phyloP scores from a whole-genome alignment of 108 stramenopile species.

The Skeletonema potamos region DNA sequence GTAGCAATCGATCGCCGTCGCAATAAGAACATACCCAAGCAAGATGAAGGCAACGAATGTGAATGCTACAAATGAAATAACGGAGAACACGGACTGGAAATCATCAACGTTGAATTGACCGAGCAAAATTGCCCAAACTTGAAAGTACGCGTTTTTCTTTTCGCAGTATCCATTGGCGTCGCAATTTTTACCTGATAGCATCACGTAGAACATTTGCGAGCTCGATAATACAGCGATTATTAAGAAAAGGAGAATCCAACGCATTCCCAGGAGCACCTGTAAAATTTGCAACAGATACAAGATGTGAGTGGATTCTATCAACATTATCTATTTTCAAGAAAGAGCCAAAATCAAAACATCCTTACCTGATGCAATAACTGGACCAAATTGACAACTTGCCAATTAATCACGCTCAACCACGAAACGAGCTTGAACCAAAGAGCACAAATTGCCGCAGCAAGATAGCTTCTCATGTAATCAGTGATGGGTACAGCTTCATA shows the following conservation, averaged over 20 bases:
- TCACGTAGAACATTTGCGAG: slow-evolving; percentile 53
- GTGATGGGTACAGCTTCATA: slow-evolving; percentile 28
- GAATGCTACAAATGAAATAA: slow-evolving; percentile 44
- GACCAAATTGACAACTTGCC: slow-evolving; percentile 52
- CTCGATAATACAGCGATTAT: slow-evolving; percentile 43
- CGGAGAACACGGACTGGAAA: slow-evolving; percentile 36
- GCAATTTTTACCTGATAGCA: slow-evolving; percentile 48
- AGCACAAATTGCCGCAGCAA: slow-evolving; percentile 43
- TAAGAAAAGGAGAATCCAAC: slow-evolving; percentile 49
- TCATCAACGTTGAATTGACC: slow-evolving; percentile 44
- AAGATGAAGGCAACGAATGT: slow-evolving; percentile 40
- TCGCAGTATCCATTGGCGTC: slow-evolving; percentile 43
- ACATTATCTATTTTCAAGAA: background rate
- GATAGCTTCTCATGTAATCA: slow-evolving; percentile 50
- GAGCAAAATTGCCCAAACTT: slow-evolving; percentile 48
- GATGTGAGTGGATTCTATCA: background rate
- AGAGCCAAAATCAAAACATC: background rate
- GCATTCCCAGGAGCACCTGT: slow-evolving; percentile 39
- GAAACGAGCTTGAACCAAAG: slow-evolving; percentile 46
- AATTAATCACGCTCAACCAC: slow-evolving; percentile 53
- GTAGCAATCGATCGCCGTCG: slow-evolving; percentile 47
- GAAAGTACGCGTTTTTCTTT: slow-evolving; percentile 46
- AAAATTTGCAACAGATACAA: background rate
- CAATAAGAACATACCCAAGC: slow-evolving; percentile 42
- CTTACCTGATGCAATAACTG: slow-evolving; percentile 42